Evolutionary conservation across 257 asterid genomes (phyloP).

Genomic region (Salvia miltiorrhiza): DNA sequence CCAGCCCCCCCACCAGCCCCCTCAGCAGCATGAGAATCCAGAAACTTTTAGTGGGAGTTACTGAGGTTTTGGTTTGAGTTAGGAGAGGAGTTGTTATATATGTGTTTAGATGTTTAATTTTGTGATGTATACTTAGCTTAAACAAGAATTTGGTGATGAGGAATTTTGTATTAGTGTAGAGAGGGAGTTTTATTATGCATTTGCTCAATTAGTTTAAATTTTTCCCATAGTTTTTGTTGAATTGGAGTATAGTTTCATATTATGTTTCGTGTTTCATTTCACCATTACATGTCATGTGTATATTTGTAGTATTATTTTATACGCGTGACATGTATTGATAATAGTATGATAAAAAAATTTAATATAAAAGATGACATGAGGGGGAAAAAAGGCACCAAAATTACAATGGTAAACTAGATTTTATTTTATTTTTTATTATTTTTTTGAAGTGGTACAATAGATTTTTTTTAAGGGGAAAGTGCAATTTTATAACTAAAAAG

Average conservation of each 20-base stretch:
- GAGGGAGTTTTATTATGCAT: background rate
- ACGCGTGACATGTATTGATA: too few species aligned
- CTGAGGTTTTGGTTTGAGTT: background rate
- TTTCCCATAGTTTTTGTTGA: background rate
- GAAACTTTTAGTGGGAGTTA: slow-evolving; percentile 48
- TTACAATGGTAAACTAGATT: too few species aligned
- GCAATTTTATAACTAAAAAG: too few species aligned
- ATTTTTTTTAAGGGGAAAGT: too few species aligned
- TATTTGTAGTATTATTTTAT: too few species aligned
- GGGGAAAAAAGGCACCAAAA: too few species aligned
- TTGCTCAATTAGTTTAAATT: background rate
- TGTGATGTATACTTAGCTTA: background rate
- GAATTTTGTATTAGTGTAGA: background rate
- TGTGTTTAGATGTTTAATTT: slow-evolving; percentile 14
- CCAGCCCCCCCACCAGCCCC: slow-evolving; percentile 31
- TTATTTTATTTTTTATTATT: too few species aligned
- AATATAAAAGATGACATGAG: too few species aligned
- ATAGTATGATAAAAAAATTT: too few species aligned
- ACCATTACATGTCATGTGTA: too few species aligned
- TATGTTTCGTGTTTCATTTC: background rate
- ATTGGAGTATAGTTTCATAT: background rate
- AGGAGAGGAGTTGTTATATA: background rate
- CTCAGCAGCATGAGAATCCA: slow-evolving; percentile 45
- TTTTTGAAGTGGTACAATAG: too few species aligned
- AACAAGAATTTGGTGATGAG: background rate